Percentiles rank a stretch among this genome's conserved stretches.
Evolutionary conservation across 2,329 filamentous ascomycete species (phyloP).

Genomic region (Sclerotinia subarctica): DNA sequence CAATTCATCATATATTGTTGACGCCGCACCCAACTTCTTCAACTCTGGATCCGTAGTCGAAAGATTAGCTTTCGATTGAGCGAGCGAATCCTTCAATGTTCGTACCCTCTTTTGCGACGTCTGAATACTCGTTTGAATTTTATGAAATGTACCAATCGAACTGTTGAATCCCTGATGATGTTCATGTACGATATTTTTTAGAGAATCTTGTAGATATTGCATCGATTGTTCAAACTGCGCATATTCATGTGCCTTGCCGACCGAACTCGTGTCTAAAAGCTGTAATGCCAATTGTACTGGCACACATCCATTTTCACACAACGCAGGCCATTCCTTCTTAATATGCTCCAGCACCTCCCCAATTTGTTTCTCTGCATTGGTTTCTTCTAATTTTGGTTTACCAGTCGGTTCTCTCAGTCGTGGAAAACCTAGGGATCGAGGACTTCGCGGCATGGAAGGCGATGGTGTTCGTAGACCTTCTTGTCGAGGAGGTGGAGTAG

Average conservation of each 20-base stretch:
- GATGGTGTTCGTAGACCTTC: slow-evolving; percentile 21
- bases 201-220: slow-evolving; percentile 81
- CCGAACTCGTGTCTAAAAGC: slow-evolving; percentile 87
- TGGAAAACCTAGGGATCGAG: slow-evolving; percentile 24
- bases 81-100: slow-evolving; percentile 76
- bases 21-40: slow-evolving; percentile 81
- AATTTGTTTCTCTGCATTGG: slow-evolving; percentile 36
- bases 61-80: slow-evolving; percentile 74
- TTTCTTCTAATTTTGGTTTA: slow-evolving; percentile 27
- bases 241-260: slow-evolving; percentile 87
- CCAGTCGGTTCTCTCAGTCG: slow-evolving; percentile 26
- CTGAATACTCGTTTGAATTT: slow-evolving; percentile 92
- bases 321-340: slow-evolving; percentile 84
- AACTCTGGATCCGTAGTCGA: slow-evolving; percentile 86
- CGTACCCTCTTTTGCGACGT: slow-evolving; percentile 83
- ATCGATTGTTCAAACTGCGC: slow-evolving; percentile 80
- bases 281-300: slow-evolving; percentile 94
- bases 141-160: slow-evolving; percentile 97
- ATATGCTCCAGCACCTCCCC: slow-evolving; percentile 71
- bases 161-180: slow-evolving; percentile 99
- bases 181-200: slow-evolving; percentile 96
- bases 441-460: slow-evolving; percentile 27
- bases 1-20: slow-evolving; percentile 86
- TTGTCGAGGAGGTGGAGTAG: slow-evolving; percentile 27
- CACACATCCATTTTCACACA: slow-evolving; percentile 84